Percentiles rank a stretch among this genome's conserved stretches.
Conservation (phyloP, 495 filamentous ascomycete genomes). For the Lindgomyces ingoldianus region DNA sequence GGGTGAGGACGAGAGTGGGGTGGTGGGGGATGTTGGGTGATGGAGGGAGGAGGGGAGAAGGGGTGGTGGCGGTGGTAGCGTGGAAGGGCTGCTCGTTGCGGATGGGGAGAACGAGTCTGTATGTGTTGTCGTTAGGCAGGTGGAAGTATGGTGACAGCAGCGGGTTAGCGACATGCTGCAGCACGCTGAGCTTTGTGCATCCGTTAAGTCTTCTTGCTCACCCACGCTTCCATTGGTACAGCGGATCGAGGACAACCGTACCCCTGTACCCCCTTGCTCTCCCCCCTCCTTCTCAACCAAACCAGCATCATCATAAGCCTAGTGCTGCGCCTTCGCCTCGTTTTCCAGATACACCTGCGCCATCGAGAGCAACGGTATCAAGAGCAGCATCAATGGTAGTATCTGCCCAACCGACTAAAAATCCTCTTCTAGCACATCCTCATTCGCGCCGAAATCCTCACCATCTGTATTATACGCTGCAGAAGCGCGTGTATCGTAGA, state of each 20-base stretch:
- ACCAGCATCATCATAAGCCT: background rate
- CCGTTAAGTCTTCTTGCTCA: background rate
- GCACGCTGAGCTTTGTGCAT: background rate
- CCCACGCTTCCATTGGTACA: too few species aligned
- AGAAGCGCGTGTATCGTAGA: slow-evolving; percentile 17
- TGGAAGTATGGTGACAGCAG: background rate
- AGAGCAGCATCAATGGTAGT: slow-evolving; percentile 22
- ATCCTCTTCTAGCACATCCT: slow-evolving; percentile 21
- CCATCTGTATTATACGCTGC: slow-evolving; percentile 1
- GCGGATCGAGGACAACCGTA: too few species aligned
- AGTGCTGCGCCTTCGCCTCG: slow-evolving; percentile 1
- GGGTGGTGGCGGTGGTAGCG: background rate
- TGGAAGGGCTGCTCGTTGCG: background rate
- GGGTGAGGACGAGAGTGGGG: background rate
- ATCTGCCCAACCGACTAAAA: slow-evolving; percentile 32
- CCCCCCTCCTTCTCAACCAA: background rate
- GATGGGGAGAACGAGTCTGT: background rate
- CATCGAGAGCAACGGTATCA: slow-evolving; percentile 24
- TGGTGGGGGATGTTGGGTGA: background rate
- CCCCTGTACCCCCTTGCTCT: too few species aligned
- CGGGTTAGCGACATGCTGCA: too few species aligned
- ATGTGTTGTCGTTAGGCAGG: background rate
- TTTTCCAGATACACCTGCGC: slow-evolving; percentile 24
- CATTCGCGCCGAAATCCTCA: slow-evolving; percentile 12
- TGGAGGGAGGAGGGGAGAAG: too few species aligned